These are phyloP conservation scores for Amoebophrya sp. DNA, from an alignment of 169 alveolate species.

Conservation along the genomic window DNA sequence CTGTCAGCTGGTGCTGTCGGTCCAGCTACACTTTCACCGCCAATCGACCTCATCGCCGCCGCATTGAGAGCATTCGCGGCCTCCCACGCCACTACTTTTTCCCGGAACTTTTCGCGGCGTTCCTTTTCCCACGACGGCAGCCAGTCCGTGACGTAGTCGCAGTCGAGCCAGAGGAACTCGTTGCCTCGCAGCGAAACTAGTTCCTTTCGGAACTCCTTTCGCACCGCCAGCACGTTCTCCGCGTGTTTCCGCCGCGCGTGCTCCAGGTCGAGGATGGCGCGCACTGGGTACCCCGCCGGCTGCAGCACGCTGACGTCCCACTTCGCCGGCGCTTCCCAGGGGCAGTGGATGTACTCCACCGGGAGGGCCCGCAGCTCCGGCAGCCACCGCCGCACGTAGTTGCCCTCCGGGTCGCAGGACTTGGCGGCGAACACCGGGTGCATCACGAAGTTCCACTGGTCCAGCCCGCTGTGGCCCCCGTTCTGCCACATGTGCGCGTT, in stretches of 20 bases:
- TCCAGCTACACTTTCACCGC: too few relatives aligned
- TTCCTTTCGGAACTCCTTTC: not conserved
- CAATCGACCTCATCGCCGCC: too few relatives aligned
- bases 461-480: not conserved
- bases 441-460: constrained; percentile 10
- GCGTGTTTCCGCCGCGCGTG: not conserved
- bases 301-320: not conserved
- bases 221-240: not conserved
- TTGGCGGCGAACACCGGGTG: constrained; percentile 8
- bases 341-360: constrained; percentile 35
- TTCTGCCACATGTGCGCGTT: constrained; percentile 36
- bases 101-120: not conserved
- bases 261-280: not conserved
- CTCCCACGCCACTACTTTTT: too few relatives aligned
- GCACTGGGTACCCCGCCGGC: not conserved
- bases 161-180: not conserved
- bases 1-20: too few relatives aligned
- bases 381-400: constrained; percentile 36
- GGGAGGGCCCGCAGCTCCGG: constrained; percentile 37
- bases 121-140: not conserved
- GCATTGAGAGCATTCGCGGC: too few relatives aligned
- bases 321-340: constrained; percentile 38
- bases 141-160: not conserved
- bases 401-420: constrained; percentile 27
- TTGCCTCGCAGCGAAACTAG: not conserved